Conservation (phyloP, 2,329 filamentous ascomycete species). For the Exophiala sideris region DNA sequence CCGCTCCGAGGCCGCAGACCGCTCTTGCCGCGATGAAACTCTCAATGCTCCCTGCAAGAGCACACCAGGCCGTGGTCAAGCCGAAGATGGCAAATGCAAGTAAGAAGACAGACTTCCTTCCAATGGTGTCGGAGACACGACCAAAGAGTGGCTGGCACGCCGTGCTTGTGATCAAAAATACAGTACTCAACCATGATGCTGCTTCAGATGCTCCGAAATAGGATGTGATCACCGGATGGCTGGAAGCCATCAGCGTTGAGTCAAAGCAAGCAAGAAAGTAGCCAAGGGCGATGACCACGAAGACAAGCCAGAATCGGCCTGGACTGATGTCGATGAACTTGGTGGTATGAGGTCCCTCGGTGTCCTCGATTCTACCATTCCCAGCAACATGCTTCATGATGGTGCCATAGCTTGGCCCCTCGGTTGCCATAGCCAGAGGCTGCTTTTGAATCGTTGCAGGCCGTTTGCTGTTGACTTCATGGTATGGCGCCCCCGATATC, state of each 20-base stretch:
- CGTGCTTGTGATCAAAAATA: constrained; percentile 74
- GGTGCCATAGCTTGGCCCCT: constrained; percentile 7
- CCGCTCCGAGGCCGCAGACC: constrained; percentile 64
- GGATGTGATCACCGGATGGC: constrained; percentile 76
- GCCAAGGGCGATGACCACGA: constrained; percentile 54
- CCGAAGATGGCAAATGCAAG: constrained; percentile 64
- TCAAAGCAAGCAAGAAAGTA: constrained; percentile 67
- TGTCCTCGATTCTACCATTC: neutral
- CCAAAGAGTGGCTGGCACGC: constrained; percentile 73
- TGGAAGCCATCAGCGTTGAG: constrained; percentile 75
- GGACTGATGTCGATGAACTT: constrained; percentile 21
- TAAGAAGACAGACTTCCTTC: constrained; percentile 55
- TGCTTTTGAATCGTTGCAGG: constrained; percentile 3
- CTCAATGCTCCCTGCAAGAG: constrained; percentile 60
- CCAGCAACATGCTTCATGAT: constrained; percentile 3
- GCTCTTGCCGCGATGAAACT: constrained; percentile 64
- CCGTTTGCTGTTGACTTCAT: neutral
- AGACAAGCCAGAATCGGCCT: constrained; percentile 60
- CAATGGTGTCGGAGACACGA: constrained; percentile 67
- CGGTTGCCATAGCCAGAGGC: neutral
- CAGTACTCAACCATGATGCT: constrained; percentile 78
- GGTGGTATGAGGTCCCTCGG: neutral
- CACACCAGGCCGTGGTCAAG: constrained; percentile 60
- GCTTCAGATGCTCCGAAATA: constrained; percentile 74
- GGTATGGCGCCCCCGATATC: constrained; percentile 1